Evolutionary conservation across 2,329 filamentous ascomycete species (phyloP), one percentile per base, ranked within the genome.

Genomic region (Apiospora saccharicola): DNA sequence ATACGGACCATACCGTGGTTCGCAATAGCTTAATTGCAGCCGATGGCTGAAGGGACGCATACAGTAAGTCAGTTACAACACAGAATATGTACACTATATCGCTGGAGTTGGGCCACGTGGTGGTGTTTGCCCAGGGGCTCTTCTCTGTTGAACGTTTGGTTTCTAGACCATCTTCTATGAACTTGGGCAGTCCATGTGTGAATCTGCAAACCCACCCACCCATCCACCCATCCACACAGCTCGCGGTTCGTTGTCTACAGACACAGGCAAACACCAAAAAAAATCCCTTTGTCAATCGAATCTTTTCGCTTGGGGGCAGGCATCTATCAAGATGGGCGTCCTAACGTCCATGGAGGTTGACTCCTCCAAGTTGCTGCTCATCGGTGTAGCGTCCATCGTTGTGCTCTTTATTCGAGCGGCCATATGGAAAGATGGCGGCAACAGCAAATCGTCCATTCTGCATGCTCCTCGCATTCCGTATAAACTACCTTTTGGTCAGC

Each of bases 381-480:
- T 7, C 22, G 64, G 64, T 7, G 64, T 24, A 67, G 64, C 43
- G 34, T 24, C 37, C 5, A 44, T 43, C 22, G 13, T 67, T 43
- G 7, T 44, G 10, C 22, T 67, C 41, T 24, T 44, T 43, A 37
- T 24, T 24, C 37, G 16, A 19, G 64, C 37, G 7, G 24, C 19
- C 19, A 44, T 4, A 44, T 67, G 24, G 16, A 67, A 67, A 13
- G 24, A 67, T 67, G 64, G 37, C 37, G 22, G 13, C 19, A 43
- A 67, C 5, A 14, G 8, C 12, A 67, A 67, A 44, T 67, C 64
- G 19, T 24, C 37, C 22, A 44, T 67, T 44, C 64, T 37, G 37
- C 64, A 67, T 67, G 64, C 64, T 13, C 64, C 64, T 43, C 64
- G 64, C 64, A 67, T 67, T 67, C 37, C 64, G 64, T 67, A 67